Evolutionary conservation across 352 stramenopile genomes (phyloP).

Genomic region (Phytophthora brassicae): DNA sequence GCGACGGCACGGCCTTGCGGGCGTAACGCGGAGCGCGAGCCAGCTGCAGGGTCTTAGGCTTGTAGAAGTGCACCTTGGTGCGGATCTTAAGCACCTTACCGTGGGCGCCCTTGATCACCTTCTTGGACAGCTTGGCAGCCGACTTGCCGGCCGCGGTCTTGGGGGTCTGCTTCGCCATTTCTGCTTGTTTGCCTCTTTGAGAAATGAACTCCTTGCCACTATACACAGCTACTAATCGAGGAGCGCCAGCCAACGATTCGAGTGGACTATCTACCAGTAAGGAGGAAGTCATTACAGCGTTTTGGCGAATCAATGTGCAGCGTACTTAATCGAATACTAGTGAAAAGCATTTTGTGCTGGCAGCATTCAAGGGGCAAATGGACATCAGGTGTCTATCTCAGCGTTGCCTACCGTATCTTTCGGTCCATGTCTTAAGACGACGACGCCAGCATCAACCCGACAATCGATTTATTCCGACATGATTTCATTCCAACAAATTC

Average conservation of each 20-base stretch:
- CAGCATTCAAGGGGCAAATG: slow-evolving; percentile 1
- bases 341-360: not conserved
- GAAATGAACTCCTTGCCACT: slow-evolving; percentile 21
- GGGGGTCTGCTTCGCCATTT: slow-evolving; percentile 75
- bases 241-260: slow-evolving; percentile 37
- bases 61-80: slow-evolving; percentile 99
- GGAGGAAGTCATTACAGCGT: not conserved
- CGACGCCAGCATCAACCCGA: slow-evolving; percentile 7
- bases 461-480: slow-evolving; percentile 12
- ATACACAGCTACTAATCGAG: not conserved
- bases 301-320: slow-evolving; percentile 3
- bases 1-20: slow-evolving; percentile 91
- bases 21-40: slow-evolving; percentile 96
- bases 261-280: slow-evolving; percentile 27
- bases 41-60: slow-evolving; percentile 97
- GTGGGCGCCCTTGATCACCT: slow-evolving; percentile 95
- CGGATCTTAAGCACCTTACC: slow-evolving; percentile 98
- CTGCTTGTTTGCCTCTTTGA: slow-evolving; percentile 58
- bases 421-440: slow-evolving; percentile 10
- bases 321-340: slow-evolving; percentile 11
- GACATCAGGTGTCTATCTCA: slow-evolving; percentile 2
- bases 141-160: slow-evolving; percentile 90
- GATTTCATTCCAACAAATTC: slow-evolving; percentile 26
- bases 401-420: not conserved
- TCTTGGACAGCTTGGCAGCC: slow-evolving; percentile 92